Conservation (phyloP, 2,329 filamentous ascomycete genomes). For the Xylaria sp. region DNA sequence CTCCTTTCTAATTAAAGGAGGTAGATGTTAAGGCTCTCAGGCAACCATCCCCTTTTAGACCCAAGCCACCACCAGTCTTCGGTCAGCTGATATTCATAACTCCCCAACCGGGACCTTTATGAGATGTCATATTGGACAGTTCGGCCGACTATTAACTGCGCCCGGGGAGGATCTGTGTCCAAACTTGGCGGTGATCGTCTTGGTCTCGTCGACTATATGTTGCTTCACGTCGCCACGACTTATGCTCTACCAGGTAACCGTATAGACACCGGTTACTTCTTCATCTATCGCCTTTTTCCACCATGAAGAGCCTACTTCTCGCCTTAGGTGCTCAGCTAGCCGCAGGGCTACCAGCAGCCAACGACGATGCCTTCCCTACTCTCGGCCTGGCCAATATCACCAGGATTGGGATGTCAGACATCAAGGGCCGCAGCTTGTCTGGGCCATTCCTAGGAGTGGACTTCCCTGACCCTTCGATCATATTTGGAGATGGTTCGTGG, state of each 20-base stretch:
- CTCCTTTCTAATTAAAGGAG: slow-evolving; percentile 18
- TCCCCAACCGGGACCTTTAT: not conserved
- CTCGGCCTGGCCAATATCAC: slow-evolving; percentile 46
- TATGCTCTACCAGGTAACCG: slow-evolving; percentile 9
- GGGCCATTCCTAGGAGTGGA: slow-evolving; percentile 43
- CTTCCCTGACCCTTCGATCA: slow-evolving; percentile 48
- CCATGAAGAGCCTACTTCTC: slow-evolving; percentile 44
- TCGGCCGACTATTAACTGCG: slow-evolving; percentile 1
- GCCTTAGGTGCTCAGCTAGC: slow-evolving; percentile 40
- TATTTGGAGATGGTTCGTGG: slow-evolving; percentile 48
- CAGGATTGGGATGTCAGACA: slow-evolving; percentile 34
- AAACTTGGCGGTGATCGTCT: slow-evolving; percentile 19
- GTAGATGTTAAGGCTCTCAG: not conserved
- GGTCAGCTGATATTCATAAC: slow-evolving; percentile 9
- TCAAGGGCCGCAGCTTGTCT: slow-evolving; percentile 39
- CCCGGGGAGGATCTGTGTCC: slow-evolving; percentile 17
- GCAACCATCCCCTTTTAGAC: not conserved
- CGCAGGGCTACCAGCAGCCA: slow-evolving; percentile 39
- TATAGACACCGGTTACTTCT: not conserved
- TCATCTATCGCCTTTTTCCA: slow-evolving; percentile 3
- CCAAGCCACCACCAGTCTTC: not conserved
- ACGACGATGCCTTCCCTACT: slow-evolving; percentile 32
- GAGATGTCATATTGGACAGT: slow-evolving; percentile 10
- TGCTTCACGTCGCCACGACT: slow-evolving; percentile 17
- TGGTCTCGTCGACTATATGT: slow-evolving; percentile 25